Evolutionary conservation across 208 protist species (phyloP), one percentile per base, ranked within the genome.

Genomic region (Leishmania aethiopica): DNA sequence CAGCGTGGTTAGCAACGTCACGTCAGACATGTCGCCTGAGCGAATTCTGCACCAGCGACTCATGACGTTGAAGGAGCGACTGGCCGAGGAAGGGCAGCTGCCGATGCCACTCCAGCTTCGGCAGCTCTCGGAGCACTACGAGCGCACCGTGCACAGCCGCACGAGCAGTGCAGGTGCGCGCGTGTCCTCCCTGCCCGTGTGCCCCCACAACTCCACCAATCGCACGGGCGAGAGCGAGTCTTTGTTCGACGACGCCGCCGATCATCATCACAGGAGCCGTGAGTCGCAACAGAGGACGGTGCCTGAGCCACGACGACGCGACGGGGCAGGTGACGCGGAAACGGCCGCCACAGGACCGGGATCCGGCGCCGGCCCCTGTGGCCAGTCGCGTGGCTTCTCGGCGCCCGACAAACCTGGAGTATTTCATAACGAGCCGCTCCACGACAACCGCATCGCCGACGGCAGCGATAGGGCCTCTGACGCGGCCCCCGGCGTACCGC

Each of bases 61-160:
- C 53, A 77, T 86, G n/a, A 90, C 88, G 0, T 73, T 91, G 35
- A 86, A 93, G 35, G 90, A 93, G 72, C 84, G 84, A 32, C 71
- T 93, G 22, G 81, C 79, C 55, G 70, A 86, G 60, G 84, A 86
- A 5, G 84, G 86, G 15, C 84, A 79, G 55, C 67, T 91, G 59
- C 80, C 85, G 2, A 53, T 90, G 17, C 88, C 90, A 51, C 79
- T 22, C 8, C 62, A 88, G 75, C 71, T 89, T 60, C 81, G 57
- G 53, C 77, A 82, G 25, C 69, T 93, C 73, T 89, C 88, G 37
- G 71, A 85, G 45, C 62, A 81, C 22, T 91, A 93, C 81, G 90
- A 91, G 37, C 71, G 72, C 13, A 77, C 76, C 19, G 77, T 79
- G 69, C 84, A 86, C 70, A 75, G 79, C 72, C 62, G 69, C 62